Percentiles rank a stretch among this genome's conserved stretches.
Evolutionary conservation across 305 asterid genomes (phyloP).

Genomic region (Withania somnifera): DNA sequence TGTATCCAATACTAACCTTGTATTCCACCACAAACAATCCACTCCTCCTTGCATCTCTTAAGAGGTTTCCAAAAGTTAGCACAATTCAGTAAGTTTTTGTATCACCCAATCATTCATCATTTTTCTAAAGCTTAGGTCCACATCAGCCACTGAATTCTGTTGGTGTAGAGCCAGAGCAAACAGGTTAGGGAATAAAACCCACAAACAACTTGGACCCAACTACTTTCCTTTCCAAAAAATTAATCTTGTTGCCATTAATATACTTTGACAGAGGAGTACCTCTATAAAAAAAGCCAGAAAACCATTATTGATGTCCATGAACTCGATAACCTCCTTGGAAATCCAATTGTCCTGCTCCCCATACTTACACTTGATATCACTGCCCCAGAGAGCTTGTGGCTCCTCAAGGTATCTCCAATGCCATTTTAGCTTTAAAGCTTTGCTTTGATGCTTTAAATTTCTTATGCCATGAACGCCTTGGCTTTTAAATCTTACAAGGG

Average conservation of each 20-base stretch:
- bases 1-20: not conserved
- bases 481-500: not conserved
- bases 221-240: not conserved
- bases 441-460: not conserved
- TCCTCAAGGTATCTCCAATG: not conserved
- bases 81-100: not conserved
- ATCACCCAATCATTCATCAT: not conserved
- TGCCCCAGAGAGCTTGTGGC: no score
- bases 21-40: not conserved
- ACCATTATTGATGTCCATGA: not conserved
- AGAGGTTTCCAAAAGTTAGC: not conserved
- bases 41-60: not conserved
- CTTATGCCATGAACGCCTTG: not conserved
- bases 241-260: not conserved
- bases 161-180: not conserved
- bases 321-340: not conserved
- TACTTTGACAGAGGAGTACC: not conserved
- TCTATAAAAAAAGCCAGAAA: not conserved
- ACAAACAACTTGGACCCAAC: not conserved
- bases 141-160: not conserved
- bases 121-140: not conserved
- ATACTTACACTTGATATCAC: not conserved
- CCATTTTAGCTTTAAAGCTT: not conserved
- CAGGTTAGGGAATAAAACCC: not conserved
- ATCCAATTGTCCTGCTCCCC: not conserved